Conservation (phyloP, 2,329 filamentous ascomycete genomes). For the Pyrenochaeta sp. region DNA sequence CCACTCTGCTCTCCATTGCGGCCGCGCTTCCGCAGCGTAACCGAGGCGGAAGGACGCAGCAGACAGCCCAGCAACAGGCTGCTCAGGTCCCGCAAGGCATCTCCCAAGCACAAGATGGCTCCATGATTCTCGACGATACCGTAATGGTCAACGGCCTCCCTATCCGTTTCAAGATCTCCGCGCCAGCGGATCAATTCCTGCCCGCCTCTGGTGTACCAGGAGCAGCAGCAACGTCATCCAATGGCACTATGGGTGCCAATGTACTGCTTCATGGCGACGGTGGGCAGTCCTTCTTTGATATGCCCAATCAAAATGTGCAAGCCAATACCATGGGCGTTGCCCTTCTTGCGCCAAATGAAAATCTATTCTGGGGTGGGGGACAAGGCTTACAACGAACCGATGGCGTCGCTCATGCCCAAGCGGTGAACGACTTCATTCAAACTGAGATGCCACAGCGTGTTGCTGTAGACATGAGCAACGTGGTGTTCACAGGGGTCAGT, state of each 20-base stretch:
- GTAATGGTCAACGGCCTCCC: conserved; percentile 63
- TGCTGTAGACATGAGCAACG: conserved; percentile 61
- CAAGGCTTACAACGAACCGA: conserved; percentile 62
- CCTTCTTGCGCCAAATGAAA: conserved; percentile 62
- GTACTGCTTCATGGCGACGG: conserved; percentile 69
- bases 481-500: conserved; percentile 67
- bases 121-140: conserved; percentile 64
- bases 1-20: conserved; percentile 31
- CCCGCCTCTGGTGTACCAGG: conserved; percentile 60
- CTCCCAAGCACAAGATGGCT: conserved; percentile 61
- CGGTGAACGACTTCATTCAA: conserved; percentile 63
- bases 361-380: conserved; percentile 67
- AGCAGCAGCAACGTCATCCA: conserved; percentile 46
- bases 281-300: conserved; percentile 67
- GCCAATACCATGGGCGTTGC: conserved; percentile 62
- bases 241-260: conserved; percentile 57
- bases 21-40: conserved; percentile 36
- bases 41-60: conserved; percentile 12
- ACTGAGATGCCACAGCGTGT: conserved; percentile 61
- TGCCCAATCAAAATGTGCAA: conserved; percentile 64
- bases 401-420: conserved; percentile 64
- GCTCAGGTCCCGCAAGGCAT: conserved; percentile 46
- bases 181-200: conserved; percentile 64
- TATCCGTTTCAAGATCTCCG: conserved; percentile 66
- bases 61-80: conserved; percentile 46